Percentiles rank a stretch among this genome's conserved stretches.
phyloP scores from a whole-genome alignment of 345 rosid genomes.

The Hevea brasiliensis region DNA sequence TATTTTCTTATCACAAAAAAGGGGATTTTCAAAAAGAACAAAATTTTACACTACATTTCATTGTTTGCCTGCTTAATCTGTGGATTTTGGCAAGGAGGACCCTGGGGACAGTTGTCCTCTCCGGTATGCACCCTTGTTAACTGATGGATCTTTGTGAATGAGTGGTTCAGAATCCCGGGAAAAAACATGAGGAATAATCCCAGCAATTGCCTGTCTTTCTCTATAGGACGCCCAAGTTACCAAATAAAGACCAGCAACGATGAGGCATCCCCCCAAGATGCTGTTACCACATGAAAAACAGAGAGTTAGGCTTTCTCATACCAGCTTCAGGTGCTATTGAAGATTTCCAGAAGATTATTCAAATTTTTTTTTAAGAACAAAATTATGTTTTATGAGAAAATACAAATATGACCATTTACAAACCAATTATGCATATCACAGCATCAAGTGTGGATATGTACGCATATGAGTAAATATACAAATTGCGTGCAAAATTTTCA shows the following conservation, averaged over 20 bases:
- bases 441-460: background rate
- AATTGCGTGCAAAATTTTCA: background rate
- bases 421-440: background rate
- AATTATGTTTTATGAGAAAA: background rate
- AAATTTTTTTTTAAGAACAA: background rate
- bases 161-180: slow-evolving; percentile 51
- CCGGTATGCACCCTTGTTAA: slow-evolving; percentile 39
- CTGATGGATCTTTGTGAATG: slow-evolving; percentile 49
- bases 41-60: background rate
- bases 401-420: background rate
- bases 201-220: slow-evolving; percentile 42
- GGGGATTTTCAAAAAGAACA: background rate
- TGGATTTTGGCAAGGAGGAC: slow-evolving; percentile 22
- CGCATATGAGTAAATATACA: background rate
- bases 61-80: slow-evolving; percentile 10
- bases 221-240: slow-evolving; percentile 89
- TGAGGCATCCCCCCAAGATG: slow-evolving; percentile 74
- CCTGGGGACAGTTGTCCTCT: slow-evolving; percentile 35
- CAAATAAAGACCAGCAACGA: slow-evolving; percentile 72
- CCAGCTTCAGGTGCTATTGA: background rate
- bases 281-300: slow-evolving; percentile 38
- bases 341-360: background rate
- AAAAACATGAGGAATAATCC: slow-evolving; percentile 31
- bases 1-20: background rate
- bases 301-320: slow-evolving; percentile 13